Base-by-base conservation (phyloP, 139 green algal species). In the Gonium pectorale region DNA sequence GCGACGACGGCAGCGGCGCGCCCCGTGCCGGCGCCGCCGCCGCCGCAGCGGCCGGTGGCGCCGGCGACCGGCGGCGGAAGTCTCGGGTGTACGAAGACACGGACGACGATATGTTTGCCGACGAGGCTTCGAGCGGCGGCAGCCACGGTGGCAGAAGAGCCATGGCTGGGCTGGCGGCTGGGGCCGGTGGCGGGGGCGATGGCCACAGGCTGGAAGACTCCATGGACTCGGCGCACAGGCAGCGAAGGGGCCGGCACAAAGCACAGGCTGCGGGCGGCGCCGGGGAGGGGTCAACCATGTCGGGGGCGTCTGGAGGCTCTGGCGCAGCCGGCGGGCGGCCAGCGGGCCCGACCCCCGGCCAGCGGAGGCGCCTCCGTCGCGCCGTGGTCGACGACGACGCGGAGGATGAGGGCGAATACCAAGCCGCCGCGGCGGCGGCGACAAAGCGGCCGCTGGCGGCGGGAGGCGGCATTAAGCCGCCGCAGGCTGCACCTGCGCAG, bases 21-120 rank as follows among this genome's bases (percentile, higher is more conserved):
- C 33, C 33, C 1, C 33, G 17, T 0, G 35, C 33, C 33, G 63
- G 15, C 35, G 63, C 7, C 33, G 62, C 9, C 13, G 31, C 13
- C 33, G 62, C 9, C 31, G n/a, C 5, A 5, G 70, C 19, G 13
- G 68, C 37, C 43, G 41, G 29, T 6, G 11, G n/a, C n/a, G n/a
- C n/a, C n/a, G 70, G 24, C 44, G 44, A 31, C 15, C 33, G 33
- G 41, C 52, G 40, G n/a, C 40, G 40, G 17, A 27, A 22, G 31
- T 38, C 43, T 6, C 77, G n/a, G 27, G 77, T 73, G 59, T 83
- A 73, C 44, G 59, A 64, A 43, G 77, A 72, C 43, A 83, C 77
- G 0, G 77, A 83, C 29, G 68, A 71, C 38, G 59, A 83, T 60
- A 46, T 63, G 60, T 83, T 68, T 63, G 56, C 41, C 1, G 62